Evolutionary conservation across 1,139 yeast species (phyloP).

Genomic region (Nakaseomyces delphensis): DNA sequence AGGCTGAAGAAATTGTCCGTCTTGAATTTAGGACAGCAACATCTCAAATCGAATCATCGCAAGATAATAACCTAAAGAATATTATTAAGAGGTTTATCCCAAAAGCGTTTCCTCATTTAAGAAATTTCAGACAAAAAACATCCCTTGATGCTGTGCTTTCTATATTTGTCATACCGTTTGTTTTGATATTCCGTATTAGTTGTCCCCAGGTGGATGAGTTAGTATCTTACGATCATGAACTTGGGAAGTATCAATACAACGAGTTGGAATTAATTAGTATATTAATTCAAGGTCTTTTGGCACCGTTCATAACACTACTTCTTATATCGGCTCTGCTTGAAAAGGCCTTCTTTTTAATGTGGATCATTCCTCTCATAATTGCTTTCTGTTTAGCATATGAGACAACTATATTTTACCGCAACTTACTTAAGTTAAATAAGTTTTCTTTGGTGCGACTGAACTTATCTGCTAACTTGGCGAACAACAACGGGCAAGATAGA

Average conservation of each 20-base stretch:
- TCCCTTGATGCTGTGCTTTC: conserved; percentile 21
- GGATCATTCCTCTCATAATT: background rate
- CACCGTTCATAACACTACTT: conserved; percentile 14
- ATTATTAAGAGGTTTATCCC: conserved; percentile 6
- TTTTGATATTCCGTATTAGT: conserved; percentile 23
- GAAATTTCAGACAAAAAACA: conserved; percentile 21
- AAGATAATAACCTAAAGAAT: conserved; percentile 9
- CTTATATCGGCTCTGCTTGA: background rate
- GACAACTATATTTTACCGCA: background rate
- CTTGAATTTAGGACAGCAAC: conserved; percentile 2
- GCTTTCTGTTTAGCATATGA: background rate
- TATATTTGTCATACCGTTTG: conserved; percentile 24
- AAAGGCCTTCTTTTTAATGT: background rate
- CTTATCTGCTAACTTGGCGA: conserved; percentile 10
- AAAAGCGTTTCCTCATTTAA: conserved; percentile 23
- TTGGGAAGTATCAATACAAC: conserved; percentile 13
- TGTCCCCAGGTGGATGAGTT: conserved; percentile 24
- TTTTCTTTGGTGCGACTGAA: background rate
- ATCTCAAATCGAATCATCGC: conserved; percentile 2
- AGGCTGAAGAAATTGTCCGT: conserved; percentile 9
- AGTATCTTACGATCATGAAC: conserved; percentile 15
- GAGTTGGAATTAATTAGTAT: conserved; percentile 15
- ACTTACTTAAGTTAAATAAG: background rate
- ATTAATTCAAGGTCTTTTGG: conserved; percentile 19
- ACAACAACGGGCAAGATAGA: conserved; percentile 13